Percentiles rank a stretch among this genome's conserved stretches.
These are phyloP conservation scores for Westerdykella ornata DNA, from an alignment of 2,329 filamentous ascomycete genomes.

Conservation along the genomic window DNA sequence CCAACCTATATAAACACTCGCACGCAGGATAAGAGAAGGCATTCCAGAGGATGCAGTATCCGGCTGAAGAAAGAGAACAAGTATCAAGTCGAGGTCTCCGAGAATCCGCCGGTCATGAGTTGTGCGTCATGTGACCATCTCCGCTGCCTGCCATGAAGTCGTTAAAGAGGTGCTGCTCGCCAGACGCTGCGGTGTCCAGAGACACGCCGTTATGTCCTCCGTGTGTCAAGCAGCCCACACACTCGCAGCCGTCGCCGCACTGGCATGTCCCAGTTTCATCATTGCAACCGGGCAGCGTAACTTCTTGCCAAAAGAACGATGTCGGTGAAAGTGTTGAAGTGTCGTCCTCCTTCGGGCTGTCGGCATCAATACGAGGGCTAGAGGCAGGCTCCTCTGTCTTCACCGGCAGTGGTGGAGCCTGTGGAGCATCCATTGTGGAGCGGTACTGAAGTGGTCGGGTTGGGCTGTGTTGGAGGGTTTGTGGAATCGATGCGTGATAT, in stretches of 20 bases:
- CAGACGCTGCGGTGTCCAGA: constrained; percentile 18
- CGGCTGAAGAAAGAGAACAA: no score
- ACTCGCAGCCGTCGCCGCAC: constrained; percentile 48
- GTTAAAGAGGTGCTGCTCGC: not conserved
- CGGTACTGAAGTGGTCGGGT: constrained; percentile 5
- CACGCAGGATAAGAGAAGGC: no score
- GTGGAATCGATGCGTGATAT: constrained; percentile 12
- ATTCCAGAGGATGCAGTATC: no score
- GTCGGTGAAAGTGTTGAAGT: constrained; percentile 33
- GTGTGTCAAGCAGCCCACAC: constrained; percentile 49
- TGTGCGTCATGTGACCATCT: no score
- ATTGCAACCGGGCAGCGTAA: constrained; percentile 39
- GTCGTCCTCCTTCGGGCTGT: constrained; percentile 29
- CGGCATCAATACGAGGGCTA: constrained; percentile 12
- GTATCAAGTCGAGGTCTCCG: no score
- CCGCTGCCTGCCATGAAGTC: not conserved
- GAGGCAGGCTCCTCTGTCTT: constrained; percentile 16
- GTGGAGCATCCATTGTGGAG: constrained; percentile 4
- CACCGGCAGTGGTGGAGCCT: constrained; percentile 6
- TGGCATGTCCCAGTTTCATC: constrained; percentile 47
- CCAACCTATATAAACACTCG: no score
- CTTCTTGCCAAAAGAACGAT: constrained; percentile 34
- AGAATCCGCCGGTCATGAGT: no score
- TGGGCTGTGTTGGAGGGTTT: not conserved
- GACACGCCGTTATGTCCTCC: constrained; percentile 44